Base-by-base conservation (phyloP, 768 basidiomycete genomes). In the Imleria badia region DNA sequence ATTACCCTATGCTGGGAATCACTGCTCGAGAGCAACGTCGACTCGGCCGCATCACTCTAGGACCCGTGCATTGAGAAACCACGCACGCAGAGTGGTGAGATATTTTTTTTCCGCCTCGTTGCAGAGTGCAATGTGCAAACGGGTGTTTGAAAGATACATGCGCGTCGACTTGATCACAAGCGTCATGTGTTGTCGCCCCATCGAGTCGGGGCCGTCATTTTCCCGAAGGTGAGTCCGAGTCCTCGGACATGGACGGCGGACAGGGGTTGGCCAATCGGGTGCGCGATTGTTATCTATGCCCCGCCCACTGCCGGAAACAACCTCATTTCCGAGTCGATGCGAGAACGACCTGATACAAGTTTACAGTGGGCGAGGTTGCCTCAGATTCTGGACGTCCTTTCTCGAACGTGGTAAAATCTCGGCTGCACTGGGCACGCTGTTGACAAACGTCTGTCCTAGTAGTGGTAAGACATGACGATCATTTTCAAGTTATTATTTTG, bases 241-340 rank as follows among this genome's bases (percentile, higher is more conserved):
- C 26, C 26, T 26, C 26, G 26, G 26, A 26, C 26, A 26, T 26
- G 26, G 26, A 3, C n/a, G n/a, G n/a, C 17, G 17, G 35, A 36
- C n/a, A 30, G 48, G 6, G 7, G 13, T 29, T n/a, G 34, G 13
- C 56, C 51, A 59, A 59, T 54, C 39, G 33, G 30, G 11, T 31
- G 22, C 26, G 20, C 17, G 26, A 50, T 34, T 33, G 45, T 38
- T 60, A 60, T 60, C 50, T 41, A 36, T 26, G 26, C 14, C 29
- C 23, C 41, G 31, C 31, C 36, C 45, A 17, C 20, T 43, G 33
- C 44, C 40, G 8, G n/a, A 35, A 38, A 44, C 35, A 33, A 13
- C 7, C 7, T 11, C 3, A 11, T 30, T 19, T 6, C 30, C 35
- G n/a, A n/a, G n/a, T 51, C 17, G 34, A 43, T 53, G 20, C n/a